phyloP scores from a whole-genome alignment of 129 eudicot genomes.

The Sambucus nigra region DNA sequence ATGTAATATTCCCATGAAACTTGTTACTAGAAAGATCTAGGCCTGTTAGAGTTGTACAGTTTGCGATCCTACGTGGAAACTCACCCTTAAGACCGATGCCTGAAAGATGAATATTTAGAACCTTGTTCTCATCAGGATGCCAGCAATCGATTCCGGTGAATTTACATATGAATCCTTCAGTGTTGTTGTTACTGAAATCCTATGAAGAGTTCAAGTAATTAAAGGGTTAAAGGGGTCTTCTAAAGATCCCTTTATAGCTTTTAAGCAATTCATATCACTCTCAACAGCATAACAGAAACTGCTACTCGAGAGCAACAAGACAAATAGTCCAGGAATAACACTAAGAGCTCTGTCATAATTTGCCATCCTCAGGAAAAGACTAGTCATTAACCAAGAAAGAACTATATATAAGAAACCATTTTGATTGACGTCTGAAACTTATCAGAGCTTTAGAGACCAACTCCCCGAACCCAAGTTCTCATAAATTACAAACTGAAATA shows the following conservation, averaged over 20 bases:
- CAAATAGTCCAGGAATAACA: background rate
- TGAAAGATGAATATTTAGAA: constrained; percentile 12
- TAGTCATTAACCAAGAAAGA: background rate
- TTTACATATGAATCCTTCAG: constrained; percentile 17
- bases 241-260: constrained; percentile 21
- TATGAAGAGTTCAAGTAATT: no score
- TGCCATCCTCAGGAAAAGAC: constrained; percentile 1
- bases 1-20: constrained; percentile 24
- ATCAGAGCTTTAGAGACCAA: no score
- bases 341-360: background rate
- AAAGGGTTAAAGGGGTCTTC: constrained; percentile 11
- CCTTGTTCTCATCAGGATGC: no score
- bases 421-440: background rate
- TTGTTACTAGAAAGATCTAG: constrained; percentile 28
- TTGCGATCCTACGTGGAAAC: constrained; percentile 23
- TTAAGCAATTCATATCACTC: constrained; percentile 26
- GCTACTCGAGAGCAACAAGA: constrained; percentile 8
- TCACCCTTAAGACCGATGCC: constrained; percentile 32
- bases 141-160: constrained; percentile 27
- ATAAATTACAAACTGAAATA: background rate
- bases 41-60: no score
- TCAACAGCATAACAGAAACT: background rate
- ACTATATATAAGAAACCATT: no score
- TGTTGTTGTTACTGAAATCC: constrained; percentile 12
- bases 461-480: background rate